Evolutionary conservation across 2,329 filamentous ascomycete genomes (phyloP), one percentile per base, ranked within the genome.

Genomic region (Monilinia fructigena): DNA sequence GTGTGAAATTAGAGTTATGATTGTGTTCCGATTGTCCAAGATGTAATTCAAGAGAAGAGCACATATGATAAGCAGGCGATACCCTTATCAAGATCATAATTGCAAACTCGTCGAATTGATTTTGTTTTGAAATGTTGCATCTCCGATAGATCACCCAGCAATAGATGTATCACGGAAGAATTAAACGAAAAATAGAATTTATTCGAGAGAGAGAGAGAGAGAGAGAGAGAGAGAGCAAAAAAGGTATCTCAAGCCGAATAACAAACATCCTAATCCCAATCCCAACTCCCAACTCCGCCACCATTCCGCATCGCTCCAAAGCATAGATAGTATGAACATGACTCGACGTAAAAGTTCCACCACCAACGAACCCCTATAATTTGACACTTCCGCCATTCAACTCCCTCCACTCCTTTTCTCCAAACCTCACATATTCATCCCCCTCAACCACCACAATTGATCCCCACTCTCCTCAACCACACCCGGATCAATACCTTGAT

Each of bases 401-500:
- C 66, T 80, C 81, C 48, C 83, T 80, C 92, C 92, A 96, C 55
- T 96, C 89, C 66, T 77, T 79, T 69, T 82, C 77, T 0, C 78
- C 79, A 77, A 96, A 96, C 10, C 79, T 83, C 40, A 87, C 84
- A 76, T 96, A 97, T 0, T 80, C 82, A 31, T 85, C 84, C 0
- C 83, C 72, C 82, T 84, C 89, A 83, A 84, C 69, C 88, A 73
- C 72, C 80, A 89, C 55, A 89, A 47, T 48, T 78, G 76, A 31
- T 86, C 84, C 6, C 55, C 55, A 47, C 45, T 61, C 6, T 66
- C 68, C 1, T 70, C 70, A 1, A 83, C 79, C 72, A 85, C 85
- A 4, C 74, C 77, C 0, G 89, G 90, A 72, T 91, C 85, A 0
- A 94, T 90, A 0, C 93, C 92, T 69, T 93, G 84, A 2, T 82